Conservation (phyloP, 2,329 filamentous ascomycete genomes). For the Talaromyces sp. region DNA sequence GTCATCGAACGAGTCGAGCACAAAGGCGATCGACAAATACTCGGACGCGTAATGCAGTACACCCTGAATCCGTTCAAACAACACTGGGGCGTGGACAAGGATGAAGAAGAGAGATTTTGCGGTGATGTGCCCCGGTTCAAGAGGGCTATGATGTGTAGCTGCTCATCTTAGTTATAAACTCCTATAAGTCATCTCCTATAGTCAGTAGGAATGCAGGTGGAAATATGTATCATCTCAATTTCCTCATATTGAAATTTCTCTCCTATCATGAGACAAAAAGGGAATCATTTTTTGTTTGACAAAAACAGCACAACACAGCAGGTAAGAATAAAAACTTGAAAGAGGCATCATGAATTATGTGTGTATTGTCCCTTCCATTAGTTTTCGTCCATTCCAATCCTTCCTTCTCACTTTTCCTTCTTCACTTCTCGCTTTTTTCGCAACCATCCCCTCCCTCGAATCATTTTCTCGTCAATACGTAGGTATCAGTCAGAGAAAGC, state of each 20-base stretch:
- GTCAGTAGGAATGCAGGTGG: too few species aligned
- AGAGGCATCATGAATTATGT: constrained; percentile 8
- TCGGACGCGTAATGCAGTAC: constrained; percentile 78
- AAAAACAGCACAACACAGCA: neutral
- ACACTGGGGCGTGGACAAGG: constrained; percentile 55
- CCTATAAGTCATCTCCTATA: too few species aligned
- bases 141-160: constrained; percentile 89
- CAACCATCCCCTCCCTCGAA: constrained; percentile 2
- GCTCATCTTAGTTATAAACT: constrained; percentile 56
- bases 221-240: constrained; percentile 5
- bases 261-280: constrained; percentile 11
- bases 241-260: constrained; percentile 12
- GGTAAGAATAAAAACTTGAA: neutral
- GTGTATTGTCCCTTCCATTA: neutral
- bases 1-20: constrained; percentile 86
- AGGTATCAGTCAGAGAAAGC: constrained; percentile 4
- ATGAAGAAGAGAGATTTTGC: constrained; percentile 78
- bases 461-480: constrained; percentile 1
- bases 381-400: neutral
- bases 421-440: neutral
- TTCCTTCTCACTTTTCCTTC: constrained; percentile 5
- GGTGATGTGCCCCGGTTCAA: constrained; percentile 76
- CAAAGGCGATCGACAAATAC: constrained; percentile 72
- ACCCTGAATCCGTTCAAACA: constrained; percentile 81
- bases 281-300: constrained; percentile 1